Evolutionary conservation across 2,329 filamentous ascomycete genomes (phyloP).

Genomic region (Ascochyta clinopodiicola): DNA sequence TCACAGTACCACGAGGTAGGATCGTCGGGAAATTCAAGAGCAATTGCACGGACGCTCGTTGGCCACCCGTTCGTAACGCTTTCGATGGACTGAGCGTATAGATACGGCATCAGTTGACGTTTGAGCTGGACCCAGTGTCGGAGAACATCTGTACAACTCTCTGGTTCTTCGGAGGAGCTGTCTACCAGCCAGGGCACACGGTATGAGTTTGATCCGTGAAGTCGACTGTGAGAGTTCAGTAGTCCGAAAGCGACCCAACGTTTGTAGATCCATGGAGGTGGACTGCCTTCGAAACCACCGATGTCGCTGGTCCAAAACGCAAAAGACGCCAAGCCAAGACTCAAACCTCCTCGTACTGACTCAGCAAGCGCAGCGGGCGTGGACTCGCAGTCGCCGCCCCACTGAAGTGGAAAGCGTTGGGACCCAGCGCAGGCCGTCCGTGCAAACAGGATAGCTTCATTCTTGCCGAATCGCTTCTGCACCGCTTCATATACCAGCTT

Average conservation of each 20-base stretch:
- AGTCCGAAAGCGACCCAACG: conserved; percentile 80
- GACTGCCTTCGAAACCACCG: conserved; percentile 73
- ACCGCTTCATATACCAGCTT: conserved; percentile 71
- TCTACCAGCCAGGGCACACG: conserved; percentile 79
- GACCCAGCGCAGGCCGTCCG: conserved; percentile 71
- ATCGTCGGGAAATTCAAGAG: conserved; percentile 74
- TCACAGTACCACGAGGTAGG: conserved; percentile 72
- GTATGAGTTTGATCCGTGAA: conserved; percentile 74
- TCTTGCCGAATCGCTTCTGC: conserved; percentile 58
- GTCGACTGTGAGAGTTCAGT: conserved; percentile 71
- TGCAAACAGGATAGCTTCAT: conserved; percentile 70
- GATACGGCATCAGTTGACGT: conserved; percentile 64
- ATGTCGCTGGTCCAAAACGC: conserved; percentile 75
- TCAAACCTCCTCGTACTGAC: conserved; percentile 69
- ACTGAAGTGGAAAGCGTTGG: conserved; percentile 69
- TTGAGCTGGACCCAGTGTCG: conserved; percentile 61
- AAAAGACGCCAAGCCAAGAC: conserved; percentile 68
- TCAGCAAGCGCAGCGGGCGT: conserved; percentile 77
- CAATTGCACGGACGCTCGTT: conserved; percentile 67
- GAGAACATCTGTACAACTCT: conserved; percentile 61
- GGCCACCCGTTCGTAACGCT: conserved; percentile 63
- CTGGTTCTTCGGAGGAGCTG: conserved; percentile 60
- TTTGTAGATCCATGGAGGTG: conserved; percentile 74
- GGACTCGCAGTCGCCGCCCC: conserved; percentile 78
- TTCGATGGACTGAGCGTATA: conserved; percentile 60